Percentiles rank a stretch among this genome's conserved stretches.
These are phyloP conservation scores for Pythium aristosporum DNA, from an alignment of 352 stramenopile genomes.

Conservation along the genomic window DNA sequence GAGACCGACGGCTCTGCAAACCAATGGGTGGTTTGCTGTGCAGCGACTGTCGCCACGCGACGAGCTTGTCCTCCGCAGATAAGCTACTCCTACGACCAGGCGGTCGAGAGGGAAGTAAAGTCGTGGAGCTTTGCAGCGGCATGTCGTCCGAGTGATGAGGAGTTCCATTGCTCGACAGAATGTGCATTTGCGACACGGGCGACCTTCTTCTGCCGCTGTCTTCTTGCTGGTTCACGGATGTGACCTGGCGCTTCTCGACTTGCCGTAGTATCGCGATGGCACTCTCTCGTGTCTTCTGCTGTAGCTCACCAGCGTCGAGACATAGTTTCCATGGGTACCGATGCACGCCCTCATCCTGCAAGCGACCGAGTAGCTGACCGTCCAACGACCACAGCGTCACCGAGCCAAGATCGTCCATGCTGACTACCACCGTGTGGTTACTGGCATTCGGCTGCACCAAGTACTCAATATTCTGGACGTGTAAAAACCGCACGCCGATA, in stretches of 20 bases:
- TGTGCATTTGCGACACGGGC: neutral
- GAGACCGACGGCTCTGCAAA: neutral
- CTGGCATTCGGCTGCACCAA: slow-evolving; percentile 16
- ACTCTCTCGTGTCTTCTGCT: slow-evolving; percentile 17
- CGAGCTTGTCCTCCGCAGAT: slow-evolving; percentile 5
- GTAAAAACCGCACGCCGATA: slow-evolving; percentile 28
- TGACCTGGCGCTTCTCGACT: slow-evolving; percentile 10
- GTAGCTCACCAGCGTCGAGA: slow-evolving; percentile 10
- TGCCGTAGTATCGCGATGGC: slow-evolving; percentile 17
- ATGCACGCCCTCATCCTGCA: slow-evolving; percentile 7
- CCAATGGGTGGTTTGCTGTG: neutral
- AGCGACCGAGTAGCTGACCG: slow-evolving; percentile 30
- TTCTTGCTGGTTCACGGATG: slow-evolving; percentile 7
- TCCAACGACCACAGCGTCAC: slow-evolving; percentile 39
- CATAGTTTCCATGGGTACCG: slow-evolving; percentile 12
- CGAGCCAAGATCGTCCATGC: slow-evolving; percentile 31
- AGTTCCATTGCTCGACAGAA: neutral
- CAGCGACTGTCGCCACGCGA: slow-evolving; percentile 10
- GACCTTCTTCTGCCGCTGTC: neutral
- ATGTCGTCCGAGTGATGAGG: too few relatives aligned
- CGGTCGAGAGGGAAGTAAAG: neutral
- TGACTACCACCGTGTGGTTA: slow-evolving; percentile 26
- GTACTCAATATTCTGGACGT: slow-evolving; percentile 9
- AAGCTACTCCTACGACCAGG: neutral
- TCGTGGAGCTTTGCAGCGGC: slow-evolving; percentile 1